Evolutionary conservation across 2,329 filamentous ascomycete genomes (phyloP).

Genomic region (Clonostachys rhizophaga): DNA sequence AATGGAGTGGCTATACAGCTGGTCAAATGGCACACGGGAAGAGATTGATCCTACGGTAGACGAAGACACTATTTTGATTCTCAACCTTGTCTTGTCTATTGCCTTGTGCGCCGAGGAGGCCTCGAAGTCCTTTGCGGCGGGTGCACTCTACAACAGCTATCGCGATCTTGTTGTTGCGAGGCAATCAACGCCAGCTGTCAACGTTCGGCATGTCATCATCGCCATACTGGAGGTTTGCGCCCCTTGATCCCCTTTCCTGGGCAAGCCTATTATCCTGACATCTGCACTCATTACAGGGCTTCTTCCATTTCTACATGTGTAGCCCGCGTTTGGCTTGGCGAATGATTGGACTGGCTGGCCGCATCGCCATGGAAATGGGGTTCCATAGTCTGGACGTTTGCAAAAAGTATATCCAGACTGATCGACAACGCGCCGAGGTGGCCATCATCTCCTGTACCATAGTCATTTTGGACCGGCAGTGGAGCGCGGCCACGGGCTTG

Average conservation of each 20-base stretch:
- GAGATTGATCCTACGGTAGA: neutral
- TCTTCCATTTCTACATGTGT: slow-evolving; percentile 15
- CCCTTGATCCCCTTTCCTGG: neutral
- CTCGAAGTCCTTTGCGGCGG: neutral
- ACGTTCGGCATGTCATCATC: slow-evolving; percentile 2
- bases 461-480: slow-evolving; percentile 8
- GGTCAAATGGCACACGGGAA: neutral
- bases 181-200: slow-evolving; percentile 1
- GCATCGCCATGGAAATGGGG: slow-evolving; percentile 16
- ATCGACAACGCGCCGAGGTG: slow-evolving; percentile 1
- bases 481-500: slow-evolving; percentile 7
- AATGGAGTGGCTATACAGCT: too few relatives aligned
- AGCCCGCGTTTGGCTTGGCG: slow-evolving; percentile 14
- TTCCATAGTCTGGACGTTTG: slow-evolving; percentile 15
- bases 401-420: slow-evolving; percentile 6
- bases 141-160: slow-evolving; percentile 1
- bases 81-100: slow-evolving; percentile 6
- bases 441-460: slow-evolving; percentile 4
- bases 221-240: slow-evolving; percentile 1
- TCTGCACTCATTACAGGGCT: slow-evolving; percentile 2
- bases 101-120: slow-evolving; percentile 5
- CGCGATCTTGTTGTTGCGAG: slow-evolving; percentile 2
- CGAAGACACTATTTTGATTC: slow-evolving; percentile 5
- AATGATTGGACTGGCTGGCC: slow-evolving; percentile 16
- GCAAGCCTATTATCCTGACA: neutral